Percentiles rank a stretch among this genome's conserved stretches.
Conservation (phyloP, 148 eudicot genomes). For the Chenopodium formosanum region DNA sequence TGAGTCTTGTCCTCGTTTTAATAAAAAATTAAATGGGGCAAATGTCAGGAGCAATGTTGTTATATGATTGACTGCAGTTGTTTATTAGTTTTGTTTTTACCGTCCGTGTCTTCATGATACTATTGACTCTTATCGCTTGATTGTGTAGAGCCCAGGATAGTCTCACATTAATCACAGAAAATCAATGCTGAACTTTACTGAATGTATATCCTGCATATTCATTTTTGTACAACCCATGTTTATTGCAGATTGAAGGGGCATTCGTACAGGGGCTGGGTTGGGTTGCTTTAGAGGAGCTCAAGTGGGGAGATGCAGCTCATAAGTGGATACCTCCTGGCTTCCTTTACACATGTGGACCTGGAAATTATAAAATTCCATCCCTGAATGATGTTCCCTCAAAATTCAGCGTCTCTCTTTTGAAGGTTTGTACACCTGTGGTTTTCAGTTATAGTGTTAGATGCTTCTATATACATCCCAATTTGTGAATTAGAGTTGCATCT, state of each 20-base stretch:
- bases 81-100: no score
- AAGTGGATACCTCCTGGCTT: slow-evolving; percentile 82
- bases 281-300: slow-evolving; percentile 93
- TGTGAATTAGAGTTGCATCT: background rate
- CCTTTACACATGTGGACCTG: slow-evolving; percentile 88
- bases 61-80: background rate
- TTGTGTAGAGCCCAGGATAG: background rate
- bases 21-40: background rate
- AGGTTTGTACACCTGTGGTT: slow-evolving; percentile 47
- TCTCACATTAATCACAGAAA: background rate
- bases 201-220: background rate
- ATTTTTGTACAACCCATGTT: background rate
- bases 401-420: slow-evolving; percentile 77
- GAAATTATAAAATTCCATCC: slow-evolving; percentile 88
- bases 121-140: background rate
- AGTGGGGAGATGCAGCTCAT: slow-evolving; percentile 96
- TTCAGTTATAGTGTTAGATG: background rate
- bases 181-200: background rate
- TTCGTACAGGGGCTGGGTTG: slow-evolving; percentile 95
- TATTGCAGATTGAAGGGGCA: slow-evolving; percentile 92
- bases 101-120: background rate
- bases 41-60: background rate
- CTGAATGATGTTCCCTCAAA: slow-evolving; percentile 80
- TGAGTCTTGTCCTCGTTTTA: background rate
- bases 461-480: background rate